Percentiles rank a stretch among this genome's conserved stretches.
phyloP scores from a whole-genome alignment of 371 early-diverging fungal species.

The Mortierella sp. region DNA sequence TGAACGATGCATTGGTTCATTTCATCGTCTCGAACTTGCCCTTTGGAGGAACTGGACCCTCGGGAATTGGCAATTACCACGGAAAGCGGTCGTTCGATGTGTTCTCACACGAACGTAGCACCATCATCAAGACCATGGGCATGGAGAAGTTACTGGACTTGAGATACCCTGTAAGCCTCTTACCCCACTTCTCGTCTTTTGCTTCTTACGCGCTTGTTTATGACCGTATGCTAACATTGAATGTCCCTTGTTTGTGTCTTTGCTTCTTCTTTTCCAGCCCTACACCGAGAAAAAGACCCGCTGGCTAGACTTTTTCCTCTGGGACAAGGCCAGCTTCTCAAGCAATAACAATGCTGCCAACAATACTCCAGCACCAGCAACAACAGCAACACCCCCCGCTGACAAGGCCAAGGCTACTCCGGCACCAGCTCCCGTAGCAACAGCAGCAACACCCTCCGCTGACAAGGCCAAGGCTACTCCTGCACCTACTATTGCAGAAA shows the following conservation, averaged over 20 bases:
- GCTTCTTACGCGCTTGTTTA: not conserved
- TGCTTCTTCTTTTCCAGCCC: conserved; percentile 23
- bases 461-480: too few relatives aligned
- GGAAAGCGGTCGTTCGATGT: conserved; percentile 81
- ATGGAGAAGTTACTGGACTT: conserved; percentile 59
- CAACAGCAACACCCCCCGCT: too few relatives aligned
- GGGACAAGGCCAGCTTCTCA: conserved; percentile 45
- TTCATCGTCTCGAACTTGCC: conserved; percentile 70
- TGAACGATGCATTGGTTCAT: conserved; percentile 86
- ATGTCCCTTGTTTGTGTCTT: too few relatives aligned
- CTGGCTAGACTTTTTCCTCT: conserved; percentile 52
- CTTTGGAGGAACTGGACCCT: conserved; percentile 88
- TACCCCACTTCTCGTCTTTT: not conserved
- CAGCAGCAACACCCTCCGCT: too few relatives aligned
- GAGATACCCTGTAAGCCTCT: conserved; percentile 59
- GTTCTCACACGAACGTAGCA: conserved; percentile 74
- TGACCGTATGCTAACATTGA: too few relatives aligned
- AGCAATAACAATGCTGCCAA: conserved; percentile 6
- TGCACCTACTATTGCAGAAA: too few relatives aligned
- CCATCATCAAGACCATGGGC: conserved; percentile 62
- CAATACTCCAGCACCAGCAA: not conserved
- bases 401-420: too few relatives aligned
- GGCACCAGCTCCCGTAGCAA: too few relatives aligned
- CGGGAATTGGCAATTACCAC: conserved; percentile 88
- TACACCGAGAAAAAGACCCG: conserved; percentile 51